These are phyloP conservation scores for Penicillium frequentans DNA, from an alignment of 2,329 filamentous ascomycete genomes.

Conservation along the genomic window DNA sequence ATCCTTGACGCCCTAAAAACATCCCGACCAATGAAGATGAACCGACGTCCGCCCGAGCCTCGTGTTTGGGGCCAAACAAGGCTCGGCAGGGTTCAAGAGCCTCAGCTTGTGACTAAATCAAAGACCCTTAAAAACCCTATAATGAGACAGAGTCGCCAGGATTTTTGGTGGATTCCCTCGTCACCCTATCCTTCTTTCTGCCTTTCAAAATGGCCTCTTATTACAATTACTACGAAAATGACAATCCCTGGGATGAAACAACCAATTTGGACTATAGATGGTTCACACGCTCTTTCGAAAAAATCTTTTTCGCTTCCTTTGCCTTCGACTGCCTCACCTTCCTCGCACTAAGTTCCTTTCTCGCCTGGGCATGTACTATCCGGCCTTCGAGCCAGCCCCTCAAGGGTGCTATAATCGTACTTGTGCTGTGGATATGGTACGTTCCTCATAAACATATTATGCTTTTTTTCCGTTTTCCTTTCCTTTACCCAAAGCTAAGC, in stretches of 20 bases:
- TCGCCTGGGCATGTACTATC: not conserved
- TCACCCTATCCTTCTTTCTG: not conserved
- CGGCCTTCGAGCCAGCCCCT: not conserved
- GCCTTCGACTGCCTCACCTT: not conserved
- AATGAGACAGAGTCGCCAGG: not conserved
- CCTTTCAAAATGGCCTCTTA: not conserved
- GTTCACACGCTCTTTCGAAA: not conserved
- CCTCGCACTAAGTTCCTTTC: not conserved
- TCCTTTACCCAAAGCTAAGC: not conserved
- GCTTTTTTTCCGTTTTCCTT: not conserved
- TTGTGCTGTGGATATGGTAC: not conserved
- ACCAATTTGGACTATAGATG: not conserved
- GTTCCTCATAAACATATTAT: not conserved
- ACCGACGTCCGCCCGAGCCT: not conserved
- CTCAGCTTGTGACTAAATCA: not conserved
- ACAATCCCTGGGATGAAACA: not conserved
- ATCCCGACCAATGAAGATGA: not conserved
- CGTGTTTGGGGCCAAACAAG: not conserved
- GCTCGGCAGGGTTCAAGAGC: not conserved
- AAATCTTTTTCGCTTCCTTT: not conserved
- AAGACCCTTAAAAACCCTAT: not conserved
- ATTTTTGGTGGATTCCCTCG: not conserved
- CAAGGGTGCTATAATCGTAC: not conserved
- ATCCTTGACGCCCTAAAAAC: not conserved
- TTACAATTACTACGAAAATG: not conserved